Evolutionary conservation across 352 stramenopile species (phyloP), one percentile per base, ranked within the genome.

Genomic region (Pythium folliculosum): DNA sequence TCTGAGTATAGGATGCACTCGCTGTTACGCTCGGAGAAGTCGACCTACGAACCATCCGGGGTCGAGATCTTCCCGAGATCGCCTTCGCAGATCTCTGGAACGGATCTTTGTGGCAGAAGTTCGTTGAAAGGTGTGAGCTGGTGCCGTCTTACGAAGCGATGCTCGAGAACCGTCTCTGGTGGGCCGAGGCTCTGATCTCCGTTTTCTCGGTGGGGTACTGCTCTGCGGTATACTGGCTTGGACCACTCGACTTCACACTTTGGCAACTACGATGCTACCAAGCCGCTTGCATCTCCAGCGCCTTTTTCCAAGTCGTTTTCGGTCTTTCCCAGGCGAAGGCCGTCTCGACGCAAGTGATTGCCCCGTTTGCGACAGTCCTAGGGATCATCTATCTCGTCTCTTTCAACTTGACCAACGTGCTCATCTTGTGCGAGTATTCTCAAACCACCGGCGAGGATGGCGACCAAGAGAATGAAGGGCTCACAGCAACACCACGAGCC

Each of bases 321-420:
- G 59, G 78, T 2, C 48, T 61, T 1, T 81, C 73, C 63, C 65
- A 69, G 25, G 63, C 72, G 17, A 56, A 69, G 19, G 40, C 57
- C 9, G 12, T 85, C 51, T 51, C 49, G 25, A 68, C 80, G 27
- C 65, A 72, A 21, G 47, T 67, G 5, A 80, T 69, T n/a, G 77
- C 82, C 38, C 72, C 77, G 1, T 57, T 77, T 9, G 78, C 79
- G 16, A 21, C 80, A 3, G 64, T 22, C 7, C 23, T 83, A 2
- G 72, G 67, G 19, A 9, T 75, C 0, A 16, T 77, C 38, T 87
- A 87, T 56, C 82, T 90, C 57, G 55, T 72, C 5, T 48, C 76
- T 2, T 90, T 90, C 65, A 88, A 84, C 63, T 30, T 76, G 67
- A 84, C 77, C 32, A 90, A 90, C 57, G 60, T 82, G n/a, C 60